These are phyloP conservation scores for Camillea tinctor DNA, from an alignment of 2,329 filamentous ascomycete species.

Conservation along the genomic window DNA sequence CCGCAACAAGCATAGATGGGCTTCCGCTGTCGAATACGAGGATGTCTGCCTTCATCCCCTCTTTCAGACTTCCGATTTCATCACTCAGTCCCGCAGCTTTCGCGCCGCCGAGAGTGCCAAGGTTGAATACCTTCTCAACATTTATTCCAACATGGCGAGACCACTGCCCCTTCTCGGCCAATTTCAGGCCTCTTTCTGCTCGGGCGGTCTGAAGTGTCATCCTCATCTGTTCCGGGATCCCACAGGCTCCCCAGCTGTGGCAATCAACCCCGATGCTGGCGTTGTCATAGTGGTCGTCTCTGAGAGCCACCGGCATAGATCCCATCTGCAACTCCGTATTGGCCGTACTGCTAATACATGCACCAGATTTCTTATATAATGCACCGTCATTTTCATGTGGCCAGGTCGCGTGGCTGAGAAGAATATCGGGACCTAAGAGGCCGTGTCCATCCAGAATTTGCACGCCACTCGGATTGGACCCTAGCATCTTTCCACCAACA, in stretches of 20 bases:
- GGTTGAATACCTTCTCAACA: slow-evolving; percentile 46
- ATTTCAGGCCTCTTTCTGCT: slow-evolving; percentile 26
- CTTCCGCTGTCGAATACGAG: slow-evolving; percentile 41
- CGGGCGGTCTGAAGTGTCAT: slow-evolving; percentile 33
- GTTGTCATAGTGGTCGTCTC: slow-evolving; percentile 28
- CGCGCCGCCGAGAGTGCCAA: slow-evolving; percentile 36
- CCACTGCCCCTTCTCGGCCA: slow-evolving; percentile 25
- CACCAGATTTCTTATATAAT: slow-evolving; percentile 33
- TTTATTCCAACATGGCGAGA: slow-evolving; percentile 29
- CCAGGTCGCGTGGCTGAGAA: slow-evolving; percentile 41
- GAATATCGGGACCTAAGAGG: slow-evolving; percentile 40
- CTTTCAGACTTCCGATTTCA: slow-evolving; percentile 43
- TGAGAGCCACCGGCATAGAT: slow-evolving; percentile 36
- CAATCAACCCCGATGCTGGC: slow-evolving; percentile 36
- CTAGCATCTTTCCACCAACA: slow-evolving; percentile 14
- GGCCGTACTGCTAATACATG: slow-evolving; percentile 44
- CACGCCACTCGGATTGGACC: slow-evolving; percentile 12
- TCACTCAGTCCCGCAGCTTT: slow-evolving; percentile 40
- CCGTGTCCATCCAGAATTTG: slow-evolving; percentile 33
- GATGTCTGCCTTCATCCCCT: slow-evolving; percentile 47
- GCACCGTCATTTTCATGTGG: slow-evolving; percentile 35
- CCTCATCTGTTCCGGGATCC: slow-evolving; percentile 35
- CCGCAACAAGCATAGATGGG: slow-evolving; percentile 14
- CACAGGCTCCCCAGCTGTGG: slow-evolving; percentile 30
- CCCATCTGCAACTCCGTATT: slow-evolving; percentile 52